Evolutionary conservation across 1,139 yeast genomes (phyloP), one percentile per base, ranked within the genome.

Genomic region (Zhuliangozyma parablackwelliae): DNA sequence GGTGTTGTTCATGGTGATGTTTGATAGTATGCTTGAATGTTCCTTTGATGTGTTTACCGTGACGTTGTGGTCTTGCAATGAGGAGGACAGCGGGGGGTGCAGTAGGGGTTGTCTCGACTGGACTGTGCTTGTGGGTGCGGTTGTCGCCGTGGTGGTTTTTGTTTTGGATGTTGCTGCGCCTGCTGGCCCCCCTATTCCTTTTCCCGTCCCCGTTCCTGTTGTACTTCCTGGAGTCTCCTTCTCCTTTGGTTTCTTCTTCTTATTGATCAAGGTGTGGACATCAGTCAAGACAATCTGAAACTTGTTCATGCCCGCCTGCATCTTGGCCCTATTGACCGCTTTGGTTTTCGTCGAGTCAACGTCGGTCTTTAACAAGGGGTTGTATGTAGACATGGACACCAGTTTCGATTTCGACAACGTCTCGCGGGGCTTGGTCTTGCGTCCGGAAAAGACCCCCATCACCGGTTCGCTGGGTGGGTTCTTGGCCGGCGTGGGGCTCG

Each of bases 271-370:
- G 3, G 74, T 64, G 45, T 66, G 72, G 31, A 72, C 72, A 49
- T 74, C 80, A 3, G 77, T 65, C 39, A 75, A 66, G 1, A 75
- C 75, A 41, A 75, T 75, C 51, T 75, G 80, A 49, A 75, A 75
- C 52, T 71, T 70, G 47, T 65, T 68, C 67, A 69, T 66, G 8
- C 74, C 74, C 5, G 66, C 66, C 51, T 64, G 70, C 71, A 65
- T 65, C 39, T 62, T 59, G 1, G 65, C 58, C 45, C 56, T 59
- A 31, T 53, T 54, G 21, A 36, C 44, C 10, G 42, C 38, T 28
- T 33, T 30, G 23, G 12, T 20, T 28, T 35, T 37, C 2, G 35
- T 31, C 6, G 30, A 29, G 16, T 37, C 34, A 11, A 11, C 30
- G 10, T 6, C 16, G 28, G 10, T 21, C 16, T 16, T 16, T 16